These are phyloP conservation scores for Stevia rebaudiana DNA, from an alignment of 140 eudicot genomes.

Conservation along the genomic window DNA sequence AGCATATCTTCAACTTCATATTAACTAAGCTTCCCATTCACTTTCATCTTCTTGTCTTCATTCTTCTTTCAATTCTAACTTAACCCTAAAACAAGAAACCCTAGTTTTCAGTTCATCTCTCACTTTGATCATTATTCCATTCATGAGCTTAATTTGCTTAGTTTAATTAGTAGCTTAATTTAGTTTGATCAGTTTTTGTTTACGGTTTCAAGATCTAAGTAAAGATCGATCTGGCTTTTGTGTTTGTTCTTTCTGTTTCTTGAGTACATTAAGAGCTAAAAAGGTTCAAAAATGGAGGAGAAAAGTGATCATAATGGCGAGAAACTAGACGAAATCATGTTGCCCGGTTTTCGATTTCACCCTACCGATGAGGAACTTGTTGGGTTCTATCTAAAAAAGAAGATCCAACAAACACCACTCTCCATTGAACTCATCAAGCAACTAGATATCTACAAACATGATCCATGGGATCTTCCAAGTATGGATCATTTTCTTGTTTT, in stretches of 20 bases:
- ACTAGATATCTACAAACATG: slow-evolving; percentile 7
- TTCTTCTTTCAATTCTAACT: slow-evolving; percentile 32
- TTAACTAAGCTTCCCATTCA: slow-evolving; percentile 27
- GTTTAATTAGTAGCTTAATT: not conserved
- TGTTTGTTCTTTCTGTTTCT: not conserved
- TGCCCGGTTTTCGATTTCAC: slow-evolving; percentile 4
- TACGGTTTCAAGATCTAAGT: not conserved
- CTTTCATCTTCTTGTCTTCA: slow-evolving; percentile 25
- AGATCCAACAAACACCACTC: slow-evolving; percentile 9
- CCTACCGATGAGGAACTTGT: slow-evolving; percentile 8
- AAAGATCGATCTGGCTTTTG: not conserved
- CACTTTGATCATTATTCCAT: too few relatives aligned
- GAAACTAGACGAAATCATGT: not conserved
- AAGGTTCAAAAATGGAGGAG: not conserved
- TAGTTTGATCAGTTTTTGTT: not conserved
- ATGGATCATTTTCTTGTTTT: slow-evolving; percentile 5
- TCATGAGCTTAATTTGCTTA: too few relatives aligned
- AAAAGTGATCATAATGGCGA: not conserved
- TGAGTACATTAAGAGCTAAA: not conserved
- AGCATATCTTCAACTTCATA: slow-evolving; percentile 54
- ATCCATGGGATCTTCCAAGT: slow-evolving; percentile 16
- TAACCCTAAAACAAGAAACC: slow-evolving; percentile 29
- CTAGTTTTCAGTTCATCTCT: slow-evolving; percentile 25
- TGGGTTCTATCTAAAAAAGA: slow-evolving; percentile 3
- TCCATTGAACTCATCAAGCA: slow-evolving; percentile 11